A percentile compares a stretch with the other conserved stretches of the same genome.
Conservation (phyloP, 2,329 filamentous ascomycete genomes). For the Aspergillus transmontanensis region DNA sequence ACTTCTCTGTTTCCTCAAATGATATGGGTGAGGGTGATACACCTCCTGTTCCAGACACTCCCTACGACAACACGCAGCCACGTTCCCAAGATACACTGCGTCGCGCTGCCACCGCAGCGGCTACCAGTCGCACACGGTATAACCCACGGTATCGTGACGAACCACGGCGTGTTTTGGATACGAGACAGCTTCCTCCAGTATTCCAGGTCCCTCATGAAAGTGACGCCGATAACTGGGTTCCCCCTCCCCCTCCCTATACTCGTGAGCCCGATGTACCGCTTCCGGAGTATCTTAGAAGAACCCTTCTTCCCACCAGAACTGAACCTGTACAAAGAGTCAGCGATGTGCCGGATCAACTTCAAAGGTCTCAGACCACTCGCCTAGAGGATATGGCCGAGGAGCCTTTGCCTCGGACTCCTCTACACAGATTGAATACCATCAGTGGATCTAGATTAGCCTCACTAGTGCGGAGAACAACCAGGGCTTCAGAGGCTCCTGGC, state of each 20-base stretch:
- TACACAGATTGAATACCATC: conserved; percentile 33
- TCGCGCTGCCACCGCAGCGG: conserved; percentile 73
- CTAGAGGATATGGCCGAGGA: conserved; percentile 26
- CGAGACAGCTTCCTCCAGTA: conserved; percentile 11
- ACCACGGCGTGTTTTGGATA: conserved; percentile 46
- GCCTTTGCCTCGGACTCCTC: conserved; percentile 25
- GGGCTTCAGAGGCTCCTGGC: conserved; percentile 19
- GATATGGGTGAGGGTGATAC: conserved; percentile 26
- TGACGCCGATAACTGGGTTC: conserved; percentile 86
- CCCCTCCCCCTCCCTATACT: conserved; percentile 76
- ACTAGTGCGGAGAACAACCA: conserved; percentile 22
- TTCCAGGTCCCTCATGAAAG: conserved; percentile 78
- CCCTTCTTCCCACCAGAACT: conserved; percentile 33
- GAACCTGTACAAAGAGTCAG: conserved; percentile 18
- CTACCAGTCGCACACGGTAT: conserved; percentile 69
- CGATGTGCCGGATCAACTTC: conserved; percentile 18
- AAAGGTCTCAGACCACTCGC: conserved; percentile 29
- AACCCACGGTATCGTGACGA: conserved; percentile 50
- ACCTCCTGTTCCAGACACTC: conserved; percentile 67
- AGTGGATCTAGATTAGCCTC: conserved; percentile 21
- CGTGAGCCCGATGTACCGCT: conserved; percentile 39
- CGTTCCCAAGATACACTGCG: conserved; percentile 71
- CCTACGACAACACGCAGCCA: conserved; percentile 72
- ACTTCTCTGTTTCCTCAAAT: conserved; percentile 28
- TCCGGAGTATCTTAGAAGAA: conserved; percentile 39